Conservation (phyloP, 257 asterid species). For the Parsonsia alboflavescens region DNA sequence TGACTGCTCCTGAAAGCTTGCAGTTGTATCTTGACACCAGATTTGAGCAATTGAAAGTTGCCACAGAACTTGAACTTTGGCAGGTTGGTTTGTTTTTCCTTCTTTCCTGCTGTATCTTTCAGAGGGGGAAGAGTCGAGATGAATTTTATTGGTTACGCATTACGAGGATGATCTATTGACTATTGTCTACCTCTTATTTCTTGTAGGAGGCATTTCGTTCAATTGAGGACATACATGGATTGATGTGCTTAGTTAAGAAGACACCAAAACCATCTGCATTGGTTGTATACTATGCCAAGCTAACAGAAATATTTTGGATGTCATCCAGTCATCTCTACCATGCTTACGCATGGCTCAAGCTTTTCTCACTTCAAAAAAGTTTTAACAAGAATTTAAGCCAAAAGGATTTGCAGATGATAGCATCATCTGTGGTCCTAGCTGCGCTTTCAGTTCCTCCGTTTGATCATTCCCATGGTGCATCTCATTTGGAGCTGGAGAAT, state of each 20-base stretch:
- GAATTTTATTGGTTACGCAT: background rate
- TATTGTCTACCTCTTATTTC: slow-evolving; percentile 7
- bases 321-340: slow-evolving; percentile 86
- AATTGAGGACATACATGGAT: slow-evolving; percentile 76
- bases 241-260: slow-evolving; percentile 84
- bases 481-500: slow-evolving; percentile 81
- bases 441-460: slow-evolving; percentile 88
- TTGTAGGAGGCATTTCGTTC: slow-evolving; percentile 91
- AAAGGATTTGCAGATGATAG: slow-evolving; percentile 82
- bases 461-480: slow-evolving; percentile 56
- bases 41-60: slow-evolving; percentile 90
- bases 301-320: slow-evolving; percentile 85
- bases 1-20: slow-evolving; percentile 80
- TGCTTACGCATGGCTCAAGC: slow-evolving; percentile 97
- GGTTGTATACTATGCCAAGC: slow-evolving; percentile 86
- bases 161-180: background rate
- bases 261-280: slow-evolving; percentile 75
- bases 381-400: slow-evolving; percentile 81
- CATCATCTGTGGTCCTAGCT: slow-evolving; percentile 80
- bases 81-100: slow-evolving; percentile 50
- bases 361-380: slow-evolving; percentile 77
- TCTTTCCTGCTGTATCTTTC: background rate
- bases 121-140: background rate
- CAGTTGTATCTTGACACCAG: slow-evolving; percentile 88
- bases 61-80: slow-evolving; percentile 92